Conservation (phyloP, 768 basidiomycete species). For the Pilatotrama ljubarskyi region DNA sequence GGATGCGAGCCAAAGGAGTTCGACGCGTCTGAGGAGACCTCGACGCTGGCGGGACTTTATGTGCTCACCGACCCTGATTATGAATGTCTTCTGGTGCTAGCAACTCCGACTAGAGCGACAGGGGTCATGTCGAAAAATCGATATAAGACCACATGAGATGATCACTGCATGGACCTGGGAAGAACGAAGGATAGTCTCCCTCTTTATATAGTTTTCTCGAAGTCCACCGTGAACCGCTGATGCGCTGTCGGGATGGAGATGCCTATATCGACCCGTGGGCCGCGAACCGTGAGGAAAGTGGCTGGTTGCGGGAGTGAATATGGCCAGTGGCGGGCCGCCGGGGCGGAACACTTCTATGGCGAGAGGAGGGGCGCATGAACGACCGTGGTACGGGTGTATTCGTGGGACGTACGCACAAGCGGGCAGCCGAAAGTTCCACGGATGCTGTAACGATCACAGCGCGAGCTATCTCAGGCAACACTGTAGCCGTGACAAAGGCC, state of each 20-base stretch:
- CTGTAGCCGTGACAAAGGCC: no score
- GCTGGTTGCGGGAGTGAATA: background rate
- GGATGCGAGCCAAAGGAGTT: background rate
- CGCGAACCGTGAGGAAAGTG: no score
- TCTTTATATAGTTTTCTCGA: slow-evolving; percentile 2
- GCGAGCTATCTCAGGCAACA: no score
- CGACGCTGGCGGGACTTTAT: background rate
- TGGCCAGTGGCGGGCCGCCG: background rate
- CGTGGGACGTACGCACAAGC: background rate
- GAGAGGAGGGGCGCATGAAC: background rate
- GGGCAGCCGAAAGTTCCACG: background rate
- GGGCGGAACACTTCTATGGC: background rate
- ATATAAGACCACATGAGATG: slow-evolving; percentile 3
- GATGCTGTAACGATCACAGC: no score
- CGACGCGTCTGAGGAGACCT: background rate
- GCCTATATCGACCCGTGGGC: background rate
- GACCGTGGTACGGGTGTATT: background rate
- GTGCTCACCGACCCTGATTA: background rate
- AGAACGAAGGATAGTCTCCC: background rate
- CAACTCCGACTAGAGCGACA: background rate
- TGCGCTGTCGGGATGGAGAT: background rate
- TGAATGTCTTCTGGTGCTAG: background rate
- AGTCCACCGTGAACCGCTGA: background rate
- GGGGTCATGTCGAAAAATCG: background rate
- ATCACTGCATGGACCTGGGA: background rate